Conservation (phyloP, 2,329 filamentous ascomycete genomes). For the Xylariaceae sp. region DNA sequence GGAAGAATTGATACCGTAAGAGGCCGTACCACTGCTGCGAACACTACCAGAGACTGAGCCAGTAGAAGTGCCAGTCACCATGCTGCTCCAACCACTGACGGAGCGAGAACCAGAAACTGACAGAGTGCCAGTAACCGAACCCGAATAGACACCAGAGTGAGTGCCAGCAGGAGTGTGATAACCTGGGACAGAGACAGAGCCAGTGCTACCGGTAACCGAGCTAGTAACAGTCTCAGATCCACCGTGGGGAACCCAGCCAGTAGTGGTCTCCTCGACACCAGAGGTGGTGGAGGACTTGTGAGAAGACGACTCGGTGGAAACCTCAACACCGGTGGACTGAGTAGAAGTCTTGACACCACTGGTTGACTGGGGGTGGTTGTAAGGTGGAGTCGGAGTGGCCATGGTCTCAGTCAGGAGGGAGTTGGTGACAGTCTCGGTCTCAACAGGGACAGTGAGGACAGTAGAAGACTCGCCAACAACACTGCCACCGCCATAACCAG, state of each 20-base stretch:
- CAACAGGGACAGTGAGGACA: conserved; percentile 1
- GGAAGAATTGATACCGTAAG: background rate
- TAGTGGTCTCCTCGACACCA: background rate
- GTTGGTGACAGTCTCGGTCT: conserved; percentile 6
- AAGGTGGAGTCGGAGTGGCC: conserved; percentile 7
- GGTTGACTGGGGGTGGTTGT: background rate
- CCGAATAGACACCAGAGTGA: background rate
- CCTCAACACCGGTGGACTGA: background rate
- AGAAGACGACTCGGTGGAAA: background rate
- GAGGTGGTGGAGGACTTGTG: background rate
- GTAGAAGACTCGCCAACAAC: conserved; percentile 2
- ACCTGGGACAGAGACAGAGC: background rate
- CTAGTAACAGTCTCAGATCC: conserved; percentile 4
- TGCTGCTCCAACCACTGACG: background rate
- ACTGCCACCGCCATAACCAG: conserved; percentile 14
- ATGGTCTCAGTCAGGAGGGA: conserved; percentile 15
- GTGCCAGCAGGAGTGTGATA: background rate
- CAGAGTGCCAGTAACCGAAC: background rate
- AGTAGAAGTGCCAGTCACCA: background rate
- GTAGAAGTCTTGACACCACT: conserved; percentile 3
- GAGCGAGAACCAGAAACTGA: background rate
- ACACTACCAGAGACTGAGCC: background rate
- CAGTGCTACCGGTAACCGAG: conserved; percentile 3
- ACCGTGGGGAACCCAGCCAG: background rate
- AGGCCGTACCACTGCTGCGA: background rate